These are phyloP conservation scores for Pythium rhizo-oryzae DNA, from an alignment of 352 stramenopile species.

Conservation along the genomic window DNA sequence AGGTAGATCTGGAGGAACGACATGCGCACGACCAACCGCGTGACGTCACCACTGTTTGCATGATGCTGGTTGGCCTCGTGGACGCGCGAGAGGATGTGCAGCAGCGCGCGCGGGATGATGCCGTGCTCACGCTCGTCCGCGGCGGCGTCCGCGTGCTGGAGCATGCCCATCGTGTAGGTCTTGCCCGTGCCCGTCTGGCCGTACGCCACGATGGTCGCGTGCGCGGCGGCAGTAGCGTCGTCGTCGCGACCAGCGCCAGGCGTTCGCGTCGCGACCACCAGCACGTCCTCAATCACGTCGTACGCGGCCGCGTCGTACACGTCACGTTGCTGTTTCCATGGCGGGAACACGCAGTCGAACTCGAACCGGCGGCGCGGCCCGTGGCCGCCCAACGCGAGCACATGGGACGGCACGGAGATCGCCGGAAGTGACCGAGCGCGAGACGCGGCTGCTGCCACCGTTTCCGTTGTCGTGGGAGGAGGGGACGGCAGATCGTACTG, in stretches of 20 bases:
- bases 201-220: conserved; percentile 66
- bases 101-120: conserved; percentile 65
- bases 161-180: conserved; percentile 80
- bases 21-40: conserved; percentile 38
- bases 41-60: neutral
- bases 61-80: conserved; percentile 22
- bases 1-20: conserved; percentile 81
- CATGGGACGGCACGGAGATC: conserved; percentile 26
- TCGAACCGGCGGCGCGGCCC: conserved; percentile 47
- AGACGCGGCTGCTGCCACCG: neutral
- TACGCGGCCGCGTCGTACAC: conserved; percentile 52
- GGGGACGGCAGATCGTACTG: conserved; percentile 11
- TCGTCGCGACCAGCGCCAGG: no score
- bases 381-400: conserved; percentile 24
- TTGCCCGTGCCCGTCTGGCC: conserved; percentile 78
- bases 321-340: conserved; percentile 47
- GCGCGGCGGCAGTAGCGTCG: neutral
- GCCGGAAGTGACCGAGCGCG: conserved; percentile 1
- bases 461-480: no score
- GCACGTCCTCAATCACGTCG: conserved; percentile 43
- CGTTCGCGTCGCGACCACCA: neutral
- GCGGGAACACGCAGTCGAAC: conserved; percentile 68
- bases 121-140: conserved; percentile 39
- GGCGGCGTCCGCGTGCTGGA: conserved; percentile 33
- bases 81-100: conserved; percentile 50